A percentile compares a stretch with the other conserved stretches of the same genome.
Conservation (phyloP, 2,329 filamentous ascomycete species). For the Alternaria sp. region DNA sequence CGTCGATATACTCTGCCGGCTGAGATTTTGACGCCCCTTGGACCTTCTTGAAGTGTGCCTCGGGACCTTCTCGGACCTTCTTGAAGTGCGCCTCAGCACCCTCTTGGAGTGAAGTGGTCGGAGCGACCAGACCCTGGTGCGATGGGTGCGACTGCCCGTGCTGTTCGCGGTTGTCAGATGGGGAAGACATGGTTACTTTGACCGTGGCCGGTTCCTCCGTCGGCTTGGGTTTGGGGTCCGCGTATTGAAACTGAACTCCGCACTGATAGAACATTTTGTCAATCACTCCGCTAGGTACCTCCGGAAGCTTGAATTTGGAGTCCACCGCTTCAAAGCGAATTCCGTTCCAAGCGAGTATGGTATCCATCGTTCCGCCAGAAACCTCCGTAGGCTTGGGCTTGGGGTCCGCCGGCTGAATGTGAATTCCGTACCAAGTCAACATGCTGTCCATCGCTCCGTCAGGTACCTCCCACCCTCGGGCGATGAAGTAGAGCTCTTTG, state of each 20-base stretch:
- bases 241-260: no score
- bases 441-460: neutral
- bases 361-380: neutral
- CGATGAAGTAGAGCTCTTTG: slow-evolving; percentile 2
- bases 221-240: neutral
- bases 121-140: neutral
- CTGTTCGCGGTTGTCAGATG: neutral
- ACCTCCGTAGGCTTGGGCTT: neutral
- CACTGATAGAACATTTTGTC: neutral
- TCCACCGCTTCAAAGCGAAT: neutral
- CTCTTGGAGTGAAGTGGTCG: neutral
- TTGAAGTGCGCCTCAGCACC: neutral
- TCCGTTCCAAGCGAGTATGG: neutral
- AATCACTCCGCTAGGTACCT: neutral
- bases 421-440: neutral
- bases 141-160: neutral
- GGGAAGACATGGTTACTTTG: neutral
- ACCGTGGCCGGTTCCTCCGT: neutral
- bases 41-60: neutral
- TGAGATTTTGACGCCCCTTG: neutral
- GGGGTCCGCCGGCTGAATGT: neutral
- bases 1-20: neutral
- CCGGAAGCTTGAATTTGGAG: neutral
- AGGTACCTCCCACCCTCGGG: neutral
- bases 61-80: neutral